phyloP scores from a whole-genome alignment of 163 green algal species.

The Trebouxiophyceae sp. region DNA sequence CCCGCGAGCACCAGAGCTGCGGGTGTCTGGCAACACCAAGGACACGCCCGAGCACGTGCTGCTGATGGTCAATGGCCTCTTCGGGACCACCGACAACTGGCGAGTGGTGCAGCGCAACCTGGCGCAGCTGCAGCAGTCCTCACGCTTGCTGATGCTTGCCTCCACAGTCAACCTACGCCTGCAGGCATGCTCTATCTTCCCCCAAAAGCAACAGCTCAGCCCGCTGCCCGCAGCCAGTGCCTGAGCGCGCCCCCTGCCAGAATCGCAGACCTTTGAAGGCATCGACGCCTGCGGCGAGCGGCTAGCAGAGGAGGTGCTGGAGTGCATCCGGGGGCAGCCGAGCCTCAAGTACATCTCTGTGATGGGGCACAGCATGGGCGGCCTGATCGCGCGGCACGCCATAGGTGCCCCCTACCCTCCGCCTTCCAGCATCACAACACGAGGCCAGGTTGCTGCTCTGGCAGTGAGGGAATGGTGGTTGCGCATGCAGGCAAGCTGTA shows the following conservation, averaged over 20 bases:
- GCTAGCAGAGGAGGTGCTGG: constrained; percentile 64
- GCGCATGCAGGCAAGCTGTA: constrained; percentile 42
- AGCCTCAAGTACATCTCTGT: constrained; percentile 56
- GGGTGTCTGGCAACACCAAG: too few species aligned
- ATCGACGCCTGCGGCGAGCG: constrained; percentile 74
- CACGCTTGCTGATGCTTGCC: neutral
- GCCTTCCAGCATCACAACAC: too few species aligned
- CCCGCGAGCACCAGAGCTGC: too few species aligned
- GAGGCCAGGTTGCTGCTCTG: too few species aligned
- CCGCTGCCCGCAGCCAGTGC: too few species aligned
- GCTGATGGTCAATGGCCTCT: constrained; percentile 72
- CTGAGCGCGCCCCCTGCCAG: too few species aligned
- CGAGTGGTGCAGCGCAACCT: neutral
- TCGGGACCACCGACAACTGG: constrained; percentile 67
- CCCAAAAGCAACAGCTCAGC: too few species aligned
- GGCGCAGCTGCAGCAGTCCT: neutral
- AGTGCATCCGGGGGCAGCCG: constrained; percentile 38
- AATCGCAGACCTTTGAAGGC: constrained; percentile 76
- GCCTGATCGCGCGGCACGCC: constrained; percentile 50
- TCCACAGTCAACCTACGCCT: neutral
- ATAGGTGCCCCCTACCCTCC: constrained; percentile 8
- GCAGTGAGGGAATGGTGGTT: too few species aligned
- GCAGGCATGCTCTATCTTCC: too few species aligned
- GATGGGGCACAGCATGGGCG: constrained; percentile 65
- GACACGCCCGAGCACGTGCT: constrained; percentile 53